Evolutionary conservation across 768 basidiomycete species (phyloP).

Genomic region (Coprinopsis cinerea): DNA sequence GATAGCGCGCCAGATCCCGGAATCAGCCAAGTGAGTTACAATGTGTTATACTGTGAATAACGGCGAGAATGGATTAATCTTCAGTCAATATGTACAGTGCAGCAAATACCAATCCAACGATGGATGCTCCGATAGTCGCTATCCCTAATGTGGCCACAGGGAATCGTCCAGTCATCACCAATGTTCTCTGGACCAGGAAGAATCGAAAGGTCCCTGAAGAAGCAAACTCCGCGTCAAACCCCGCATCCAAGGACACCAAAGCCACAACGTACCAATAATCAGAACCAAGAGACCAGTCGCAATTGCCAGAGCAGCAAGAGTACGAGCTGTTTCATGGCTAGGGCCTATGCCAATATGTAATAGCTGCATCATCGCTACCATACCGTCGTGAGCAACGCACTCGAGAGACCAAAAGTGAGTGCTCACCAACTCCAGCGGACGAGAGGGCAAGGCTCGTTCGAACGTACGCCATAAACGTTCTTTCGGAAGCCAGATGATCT

Average conservation of each 20-base stretch:
- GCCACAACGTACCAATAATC: slow-evolving; percentile 3
- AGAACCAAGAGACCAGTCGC: slow-evolving; percentile 1
- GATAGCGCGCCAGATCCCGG: too few relatives aligned
- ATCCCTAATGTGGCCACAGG: slow-evolving; percentile 20
- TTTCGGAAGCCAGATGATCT: slow-evolving; percentile 48
- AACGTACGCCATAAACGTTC: slow-evolving; percentile 50
- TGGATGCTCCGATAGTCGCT: background rate
- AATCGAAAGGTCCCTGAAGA: slow-evolving; percentile 8
- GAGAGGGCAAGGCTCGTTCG: slow-evolving; percentile 47
- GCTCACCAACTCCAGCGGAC: slow-evolving; percentile 44
- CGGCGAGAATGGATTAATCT: too few relatives aligned
- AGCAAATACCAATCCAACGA: background rate
- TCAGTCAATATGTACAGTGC: background rate
- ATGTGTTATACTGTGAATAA: too few relatives aligned
- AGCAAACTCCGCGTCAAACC: background rate
- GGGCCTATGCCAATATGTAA: slow-evolving; percentile 8
- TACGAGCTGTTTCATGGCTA: background rate
- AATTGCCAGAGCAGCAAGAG: slow-evolving; percentile 4
- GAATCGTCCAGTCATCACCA: slow-evolving; percentile 6
- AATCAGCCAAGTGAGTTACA: too few relatives aligned
- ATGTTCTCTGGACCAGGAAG: slow-evolving; percentile 9
- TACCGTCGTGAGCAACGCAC: background rate
- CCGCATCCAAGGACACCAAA: background rate
- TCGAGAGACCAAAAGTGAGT: background rate
- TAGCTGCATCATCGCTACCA: slow-evolving; percentile 11